phyloP scores from a whole-genome alignment of 2,329 filamentous ascomycete genomes.

The Annulohypoxylon truncatum region DNA sequence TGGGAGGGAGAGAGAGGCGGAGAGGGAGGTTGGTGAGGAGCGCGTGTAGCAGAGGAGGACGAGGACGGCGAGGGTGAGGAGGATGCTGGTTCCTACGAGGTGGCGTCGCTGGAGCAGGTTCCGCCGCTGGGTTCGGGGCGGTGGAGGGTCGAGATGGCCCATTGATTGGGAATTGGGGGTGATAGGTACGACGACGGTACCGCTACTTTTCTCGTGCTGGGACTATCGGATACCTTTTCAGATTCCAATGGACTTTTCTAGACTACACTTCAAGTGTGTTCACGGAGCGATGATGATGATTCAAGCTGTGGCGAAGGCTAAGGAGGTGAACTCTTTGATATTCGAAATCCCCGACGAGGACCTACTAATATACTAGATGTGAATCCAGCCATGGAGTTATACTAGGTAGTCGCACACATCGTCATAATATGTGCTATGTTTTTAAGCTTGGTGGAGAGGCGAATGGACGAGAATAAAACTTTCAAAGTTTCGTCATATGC shows the following conservation, averaged over 20 bases:
- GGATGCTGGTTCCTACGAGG: conserved; percentile 15
- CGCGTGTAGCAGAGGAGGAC: conserved; percentile 19
- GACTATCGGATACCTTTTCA: neutral
- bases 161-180: conserved; percentile 1
- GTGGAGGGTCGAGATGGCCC: conserved; percentile 11
- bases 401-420: neutral
- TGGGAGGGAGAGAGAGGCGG: too few relatives aligned
- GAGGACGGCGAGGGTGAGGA: conserved; percentile 29
- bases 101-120: conserved; percentile 32
- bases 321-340: conserved; percentile 11
- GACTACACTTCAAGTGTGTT: neutral
- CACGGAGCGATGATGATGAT: neutral
- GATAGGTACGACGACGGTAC: conserved; percentile 11
- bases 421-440: conserved; percentile 7
- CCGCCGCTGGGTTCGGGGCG: conserved; percentile 12
- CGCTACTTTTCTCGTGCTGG: neutral
- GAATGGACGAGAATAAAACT: neutral
- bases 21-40: neutral
- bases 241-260: neutral
- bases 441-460: neutral
- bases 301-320: neutral
- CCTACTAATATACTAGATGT: neutral
- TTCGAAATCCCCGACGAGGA: neutral
- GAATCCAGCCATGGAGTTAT: neutral
- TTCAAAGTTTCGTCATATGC: conserved; percentile 14